A percentile compares a stretch with the other conserved stretches of the same genome.
Conservation (phyloP, 495 filamentous ascomycete genomes). For the Annulohypoxylon maeteangense region DNA sequence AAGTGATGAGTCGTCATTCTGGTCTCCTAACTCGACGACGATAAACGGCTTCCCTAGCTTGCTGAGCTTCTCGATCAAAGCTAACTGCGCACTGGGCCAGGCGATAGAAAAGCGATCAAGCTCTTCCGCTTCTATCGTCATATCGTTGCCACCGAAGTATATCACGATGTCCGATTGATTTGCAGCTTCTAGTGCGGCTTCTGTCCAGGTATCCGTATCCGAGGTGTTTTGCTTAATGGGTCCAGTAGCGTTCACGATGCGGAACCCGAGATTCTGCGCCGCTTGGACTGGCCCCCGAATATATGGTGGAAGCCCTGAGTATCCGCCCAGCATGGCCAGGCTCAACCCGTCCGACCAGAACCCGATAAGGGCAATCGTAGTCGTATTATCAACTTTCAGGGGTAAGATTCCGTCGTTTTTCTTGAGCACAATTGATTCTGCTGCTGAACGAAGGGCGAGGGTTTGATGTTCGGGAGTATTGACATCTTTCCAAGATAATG, state of each 20-base stretch:
- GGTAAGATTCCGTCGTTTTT: conserved; percentile 55
- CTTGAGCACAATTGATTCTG: conserved; percentile 52
- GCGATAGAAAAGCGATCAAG: conserved; percentile 53
- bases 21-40: conserved; percentile 59
- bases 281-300: conserved; percentile 50
- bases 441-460: conserved; percentile 49
- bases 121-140: conserved; percentile 49
- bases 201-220: conserved; percentile 31
- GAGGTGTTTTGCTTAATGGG: conserved; percentile 41
- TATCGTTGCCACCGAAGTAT: conserved; percentile 58
- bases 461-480: conserved; percentile 43
- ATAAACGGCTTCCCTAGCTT: conserved; percentile 53
- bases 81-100: conserved; percentile 55
- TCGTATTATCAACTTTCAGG: conserved; percentile 36
- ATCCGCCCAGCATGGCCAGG: conserved; percentile 53
- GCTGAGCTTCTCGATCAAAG: conserved; percentile 50
- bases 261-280: conserved; percentile 47
- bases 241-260: conserved; percentile 39
- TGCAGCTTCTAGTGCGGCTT: conserved; percentile 49
- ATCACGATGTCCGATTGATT: conserved; percentile 52
- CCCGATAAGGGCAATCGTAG: conserved; percentile 54
- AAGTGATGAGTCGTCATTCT: conserved; percentile 66
- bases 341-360: conserved; percentile 52
- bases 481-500: conserved; percentile 46
- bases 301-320: conserved; percentile 53